phyloP scores from a whole-genome alignment of 768 basidiomycete species.

The Xerocomus potaroensis region DNA sequence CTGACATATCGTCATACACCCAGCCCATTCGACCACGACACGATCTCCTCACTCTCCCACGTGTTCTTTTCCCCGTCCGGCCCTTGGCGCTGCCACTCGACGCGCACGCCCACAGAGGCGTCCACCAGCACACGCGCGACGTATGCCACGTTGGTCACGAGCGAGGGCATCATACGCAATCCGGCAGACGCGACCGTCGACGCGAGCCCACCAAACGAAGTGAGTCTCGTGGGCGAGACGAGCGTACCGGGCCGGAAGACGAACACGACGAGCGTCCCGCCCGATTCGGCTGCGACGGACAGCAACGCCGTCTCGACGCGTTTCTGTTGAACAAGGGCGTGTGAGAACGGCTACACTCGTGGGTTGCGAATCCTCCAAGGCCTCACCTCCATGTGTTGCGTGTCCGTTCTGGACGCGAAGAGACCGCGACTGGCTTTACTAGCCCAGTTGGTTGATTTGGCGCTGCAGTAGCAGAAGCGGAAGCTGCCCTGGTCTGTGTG shows the following conservation, averaged over 20 bases:
- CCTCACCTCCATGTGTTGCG: slow-evolving; percentile 25
- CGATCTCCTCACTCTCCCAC: slow-evolving; percentile 27
- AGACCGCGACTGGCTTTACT: slow-evolving; percentile 9
- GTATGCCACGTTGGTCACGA: slow-evolving; percentile 19
- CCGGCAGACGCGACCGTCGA: slow-evolving; percentile 17
- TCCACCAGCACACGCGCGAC: slow-evolving; percentile 24
- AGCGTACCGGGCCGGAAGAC: slow-evolving; percentile 21
- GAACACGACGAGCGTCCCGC: slow-evolving; percentile 9
- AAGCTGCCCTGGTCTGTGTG: slow-evolving; percentile 2
- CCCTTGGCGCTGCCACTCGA: slow-evolving; percentile 24
- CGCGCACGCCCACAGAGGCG: slow-evolving; percentile 23
- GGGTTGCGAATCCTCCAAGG: background rate
- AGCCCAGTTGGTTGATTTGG: slow-evolving; percentile 19
- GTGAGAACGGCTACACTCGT: background rate
- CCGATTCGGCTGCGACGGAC: slow-evolving; percentile 11
- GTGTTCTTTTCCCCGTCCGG: slow-evolving; percentile 15
- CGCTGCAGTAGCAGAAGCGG: slow-evolving; percentile 27
- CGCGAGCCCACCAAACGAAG: slow-evolving; percentile 17
- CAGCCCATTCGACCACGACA: slow-evolving; percentile 21
- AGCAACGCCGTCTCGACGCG: slow-evolving; percentile 19
- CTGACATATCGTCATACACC: slow-evolving; percentile 20
- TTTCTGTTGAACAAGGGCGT: slow-evolving; percentile 10
- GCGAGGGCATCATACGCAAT: slow-evolving; percentile 18
- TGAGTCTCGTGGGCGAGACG: slow-evolving; percentile 8
- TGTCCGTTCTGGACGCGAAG: slow-evolving; percentile 16